Conservation (phyloP, 768 basidiomycete genomes). For the Calocybe gangraenosa region DNA sequence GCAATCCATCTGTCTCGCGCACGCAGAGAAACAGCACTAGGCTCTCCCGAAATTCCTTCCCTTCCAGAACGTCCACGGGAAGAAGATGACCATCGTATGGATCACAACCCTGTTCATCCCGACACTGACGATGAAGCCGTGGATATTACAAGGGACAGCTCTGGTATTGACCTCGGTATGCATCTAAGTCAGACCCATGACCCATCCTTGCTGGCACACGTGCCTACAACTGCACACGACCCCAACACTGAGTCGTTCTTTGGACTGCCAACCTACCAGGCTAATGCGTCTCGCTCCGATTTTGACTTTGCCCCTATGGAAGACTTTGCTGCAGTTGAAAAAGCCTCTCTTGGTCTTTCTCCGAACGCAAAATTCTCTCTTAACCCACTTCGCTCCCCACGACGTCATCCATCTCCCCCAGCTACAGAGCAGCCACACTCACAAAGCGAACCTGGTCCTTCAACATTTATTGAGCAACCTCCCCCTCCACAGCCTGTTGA, state of each 20-base stretch:
- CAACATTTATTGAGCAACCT: slow-evolving; percentile 2
- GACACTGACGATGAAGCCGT: slow-evolving; percentile 15
- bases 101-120: slow-evolving; percentile 17
- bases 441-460: slow-evolving; percentile 11
- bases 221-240: slow-evolving; percentile 3
- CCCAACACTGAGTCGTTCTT: slow-evolving; percentile 29
- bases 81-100: slow-evolving; percentile 34
- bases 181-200: slow-evolving; percentile 45
- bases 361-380: slow-evolving; percentile 39
- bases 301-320: slow-evolving; percentile 82
- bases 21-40: slow-evolving; percentile 54
- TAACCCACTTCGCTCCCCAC: slow-evolving; percentile 16
- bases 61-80: slow-evolving; percentile 15
- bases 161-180: slow-evolving; percentile 30
- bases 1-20: slow-evolving; percentile 75
- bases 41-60: slow-evolving; percentile 29
- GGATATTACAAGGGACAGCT: slow-evolving; percentile 16
- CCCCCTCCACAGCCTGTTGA: not conserved
- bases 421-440: not conserved
- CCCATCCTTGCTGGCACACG: slow-evolving; percentile 38
- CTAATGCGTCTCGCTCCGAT: slow-evolving; percentile 46
- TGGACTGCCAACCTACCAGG: slow-evolving; percentile 68
- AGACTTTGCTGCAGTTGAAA: slow-evolving; percentile 69
- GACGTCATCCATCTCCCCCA: not conserved
- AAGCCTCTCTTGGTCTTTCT: slow-evolving; percentile 57